Evolutionary conservation across 805 yeast species (phyloP), one percentile per base, ranked within the genome.

Genomic region (Saccharomycopsis olivae): DNA sequence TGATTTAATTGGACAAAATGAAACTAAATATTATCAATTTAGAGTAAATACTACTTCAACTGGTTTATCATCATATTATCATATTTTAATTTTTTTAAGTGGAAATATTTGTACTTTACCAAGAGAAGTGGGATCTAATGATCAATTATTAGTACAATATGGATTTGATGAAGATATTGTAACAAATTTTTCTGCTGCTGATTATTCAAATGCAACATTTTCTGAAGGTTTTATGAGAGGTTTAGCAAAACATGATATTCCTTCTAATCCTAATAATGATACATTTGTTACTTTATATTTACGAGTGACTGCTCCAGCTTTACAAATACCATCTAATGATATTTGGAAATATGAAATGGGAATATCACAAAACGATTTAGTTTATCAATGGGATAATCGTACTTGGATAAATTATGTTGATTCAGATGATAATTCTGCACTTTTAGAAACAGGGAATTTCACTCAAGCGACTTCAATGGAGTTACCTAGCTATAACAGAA

Each of bases 261-360:
- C 43, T 3, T 18, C 28, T 10, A 40, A 39, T 23, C 41, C 42
- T 11, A 38, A 42, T 37, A 41, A 41, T 19, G 41, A 24, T 5
- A 44, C 45, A 4, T 37, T 34, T 41, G 43, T 44, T 5, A 46
- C 47, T 3, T 24, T 46, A 14, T 46, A 46, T 31, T 38, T 38
- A 2, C 31, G 31, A 16, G 41, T 46, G 16, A 37, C 33, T 5
- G 42, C 49, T 3, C 45, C 45, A 15, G 21, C n/a, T 6, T n/a
- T n/a, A n/a, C n/a, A n/a, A n/a, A n/a, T n/a, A n/a, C 19, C 17
- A 15, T 35, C 43, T 8, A n/a, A 16, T 3, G 51, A 53, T 4
- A 29, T 35, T 5, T 80, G 88, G 88, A 47, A 63, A 5, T 82
- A 78, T 51, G 73, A 76, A 52, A 56, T 86, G 25, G 88, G 85